Conservation (phyloP, 2,329 filamentous ascomycete genomes). For the Cucurbitaria berberidis region DNA sequence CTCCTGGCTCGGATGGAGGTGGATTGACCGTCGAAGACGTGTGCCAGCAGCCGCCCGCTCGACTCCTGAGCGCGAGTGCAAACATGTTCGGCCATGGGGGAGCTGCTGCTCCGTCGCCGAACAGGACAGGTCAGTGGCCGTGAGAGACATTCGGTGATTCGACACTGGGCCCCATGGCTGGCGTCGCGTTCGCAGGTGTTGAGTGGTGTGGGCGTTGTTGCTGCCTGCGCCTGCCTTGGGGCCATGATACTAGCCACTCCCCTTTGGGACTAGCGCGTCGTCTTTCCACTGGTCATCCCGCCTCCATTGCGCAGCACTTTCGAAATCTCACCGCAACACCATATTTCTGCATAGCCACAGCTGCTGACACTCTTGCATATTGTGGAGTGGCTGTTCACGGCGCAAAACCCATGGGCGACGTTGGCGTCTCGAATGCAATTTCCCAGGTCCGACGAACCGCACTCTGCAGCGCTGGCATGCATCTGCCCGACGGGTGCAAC, state of each 20-base stretch:
- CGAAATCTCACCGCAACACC: slow-evolving; percentile 30
- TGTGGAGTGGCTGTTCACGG: slow-evolving; percentile 18
- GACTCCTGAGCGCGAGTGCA: slow-evolving; percentile 26
- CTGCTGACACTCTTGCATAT: slow-evolving; percentile 15
- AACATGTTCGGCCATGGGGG: slow-evolving; percentile 20
- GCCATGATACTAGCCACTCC: slow-evolving; percentile 30
- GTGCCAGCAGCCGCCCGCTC: slow-evolving; percentile 34
- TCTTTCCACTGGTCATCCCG: slow-evolving; percentile 9
- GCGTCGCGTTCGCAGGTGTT: slow-evolving; percentile 24
- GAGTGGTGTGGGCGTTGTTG: slow-evolving; percentile 20
- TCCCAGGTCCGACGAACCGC: neutral
- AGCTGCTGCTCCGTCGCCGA: slow-evolving; percentile 9
- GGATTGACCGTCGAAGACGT: slow-evolving; percentile 14
- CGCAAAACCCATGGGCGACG: slow-evolving; percentile 9
- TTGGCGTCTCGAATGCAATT: slow-evolving; percentile 1
- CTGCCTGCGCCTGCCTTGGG: slow-evolving; percentile 21
- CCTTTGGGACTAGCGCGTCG: slow-evolving; percentile 10
- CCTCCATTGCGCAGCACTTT: slow-evolving; percentile 30
- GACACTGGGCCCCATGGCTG: slow-evolving; percentile 26
- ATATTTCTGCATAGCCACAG: slow-evolving; percentile 29
- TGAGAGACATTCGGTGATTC: slow-evolving; percentile 12
- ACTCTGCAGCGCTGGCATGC: slow-evolving; percentile 3
- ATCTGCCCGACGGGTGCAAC: slow-evolving; percentile 15
- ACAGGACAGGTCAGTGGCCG: slow-evolving; percentile 19
- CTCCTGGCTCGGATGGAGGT: neutral